A percentile compares a stretch with the other conserved stretches of the same genome.
phyloP scores from a whole-genome alignment of 306 rosid genomes.

The Dicorynia guianensis region DNA sequence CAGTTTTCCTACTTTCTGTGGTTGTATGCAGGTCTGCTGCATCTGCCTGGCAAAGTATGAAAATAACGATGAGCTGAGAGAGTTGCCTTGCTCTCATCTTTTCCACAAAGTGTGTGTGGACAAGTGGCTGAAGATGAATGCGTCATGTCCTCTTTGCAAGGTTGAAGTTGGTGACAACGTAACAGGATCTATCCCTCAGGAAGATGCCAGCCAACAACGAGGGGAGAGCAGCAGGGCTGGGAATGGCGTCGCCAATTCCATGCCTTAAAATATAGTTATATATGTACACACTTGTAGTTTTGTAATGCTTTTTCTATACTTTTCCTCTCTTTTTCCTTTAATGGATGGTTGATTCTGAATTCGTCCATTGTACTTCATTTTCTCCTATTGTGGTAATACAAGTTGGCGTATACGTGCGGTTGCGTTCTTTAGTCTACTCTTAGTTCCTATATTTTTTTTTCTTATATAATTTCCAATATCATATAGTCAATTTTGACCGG shows the following conservation, averaged over 20 bases:
- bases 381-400: background rate
- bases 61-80: constrained; percentile 70
- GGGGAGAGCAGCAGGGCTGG: constrained; percentile 36
- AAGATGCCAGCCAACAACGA: constrained; percentile 43
- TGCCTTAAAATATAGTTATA: constrained; percentile 11
- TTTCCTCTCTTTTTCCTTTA: background rate
- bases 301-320: constrained; percentile 3
- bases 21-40: constrained; percentile 68
- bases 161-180: constrained; percentile 53
- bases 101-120: constrained; percentile 79
- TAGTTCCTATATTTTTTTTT: no score
- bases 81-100: constrained; percentile 71
- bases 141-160: constrained; percentile 78
- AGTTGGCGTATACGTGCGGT: background rate
- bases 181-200: constrained; percentile 37
- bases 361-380: constrained; percentile 22
- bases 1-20: background rate
- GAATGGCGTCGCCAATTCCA: constrained; percentile 26
- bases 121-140: constrained; percentile 79
- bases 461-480: no score
- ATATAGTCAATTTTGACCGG: no score
- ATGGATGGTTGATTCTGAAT: constrained; percentile 27
- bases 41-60: constrained; percentile 72
- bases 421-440: constrained; percentile 6
- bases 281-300: background rate